Base-by-base conservation (phyloP, 1,284 basidiomycete species). In the Cryptococcus maquisensis region DNA sequence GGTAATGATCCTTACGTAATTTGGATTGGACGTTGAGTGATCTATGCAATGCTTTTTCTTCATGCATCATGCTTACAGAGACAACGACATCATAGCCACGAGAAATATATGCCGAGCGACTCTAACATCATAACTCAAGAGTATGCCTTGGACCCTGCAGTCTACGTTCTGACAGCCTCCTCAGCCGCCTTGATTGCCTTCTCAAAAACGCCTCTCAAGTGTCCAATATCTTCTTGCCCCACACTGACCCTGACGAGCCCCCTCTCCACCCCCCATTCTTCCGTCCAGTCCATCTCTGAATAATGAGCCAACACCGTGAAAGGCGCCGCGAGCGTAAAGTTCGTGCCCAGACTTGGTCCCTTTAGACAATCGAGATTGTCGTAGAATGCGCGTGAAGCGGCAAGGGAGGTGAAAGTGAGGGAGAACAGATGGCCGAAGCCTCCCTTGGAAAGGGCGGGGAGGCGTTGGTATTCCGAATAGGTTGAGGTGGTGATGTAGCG, bases 291-390 rank as follows among this genome's bases (percentile, higher is more conserved):
- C 54, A 96, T 77, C 77, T 99, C 95, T 3, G 78, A 71, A 65
- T 87, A 98, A 73, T 98, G 95, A 24, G 91, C 96, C 21, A 99
- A 80, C 58, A 98, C 86, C 3, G 91, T 88, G 73, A 93, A 98
- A 20, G 94, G 95, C 65, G 86, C 90, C 24, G 90, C 91, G 16
- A 96, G 81, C 2, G 95, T 98, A 74, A 98, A 95, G 79, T 92
- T 97, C 35, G 94, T 98, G 1, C 95, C 95, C 20, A 98, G 81
- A 67, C 86, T 88, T 0, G 95, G 96, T 1, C 95, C 96, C 73
- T 98, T 98, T 59, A 84, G 83, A 73, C 86, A 93, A 6, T 81
- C 78, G 23, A 98, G 78, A 0, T 83, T 78, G 72, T 98, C 90
- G 71, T 90, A 98, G 78, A 98, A 98, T 5, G 86, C 88, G 39